Conservation (phyloP, 352 stramenopile genomes). For the Globisporangium heterothallicum region DNA sequence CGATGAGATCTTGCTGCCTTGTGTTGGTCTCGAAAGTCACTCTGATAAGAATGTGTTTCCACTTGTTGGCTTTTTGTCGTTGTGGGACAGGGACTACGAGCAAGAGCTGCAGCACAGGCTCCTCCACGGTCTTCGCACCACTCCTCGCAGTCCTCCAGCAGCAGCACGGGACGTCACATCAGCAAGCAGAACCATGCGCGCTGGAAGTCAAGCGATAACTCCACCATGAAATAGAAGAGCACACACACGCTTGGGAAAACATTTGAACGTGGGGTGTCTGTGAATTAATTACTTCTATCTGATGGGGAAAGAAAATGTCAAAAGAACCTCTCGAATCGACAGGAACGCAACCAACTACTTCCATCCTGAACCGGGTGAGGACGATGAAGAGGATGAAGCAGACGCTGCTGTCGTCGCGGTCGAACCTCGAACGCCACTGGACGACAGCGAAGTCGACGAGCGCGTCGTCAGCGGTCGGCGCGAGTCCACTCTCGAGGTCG, state of each 20-base stretch:
- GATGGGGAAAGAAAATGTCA: neutral
- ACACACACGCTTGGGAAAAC: too few species aligned
- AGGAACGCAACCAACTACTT: neutral
- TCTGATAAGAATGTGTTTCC: neutral
- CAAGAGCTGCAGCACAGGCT: constrained; percentile 24
- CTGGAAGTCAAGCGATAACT: neutral
- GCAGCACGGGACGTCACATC: neutral
- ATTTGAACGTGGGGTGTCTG: neutral
- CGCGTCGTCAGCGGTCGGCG: constrained; percentile 9
- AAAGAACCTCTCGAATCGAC: constrained; percentile 4
- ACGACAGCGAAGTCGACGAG: constrained; percentile 2
- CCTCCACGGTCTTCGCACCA: constrained; percentile 7
- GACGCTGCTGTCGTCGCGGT: neutral
- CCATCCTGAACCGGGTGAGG: neutral
- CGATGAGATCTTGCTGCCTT: neutral
- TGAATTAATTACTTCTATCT: neutral
- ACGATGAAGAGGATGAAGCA: neutral
- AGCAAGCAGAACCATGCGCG: constrained; percentile 1
- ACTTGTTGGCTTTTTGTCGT: neutral
- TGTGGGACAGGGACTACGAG: constrained; percentile 32
- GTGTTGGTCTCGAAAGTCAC: neutral
- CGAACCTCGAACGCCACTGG: neutral
- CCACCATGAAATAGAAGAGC: too few species aligned
- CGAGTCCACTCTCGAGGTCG: constrained; percentile 1
- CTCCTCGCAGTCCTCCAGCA: neutral